These are phyloP conservation scores for Aspergillus sp. DNA, from an alignment of 2,329 filamentous ascomycete species.

Conservation along the genomic window DNA sequence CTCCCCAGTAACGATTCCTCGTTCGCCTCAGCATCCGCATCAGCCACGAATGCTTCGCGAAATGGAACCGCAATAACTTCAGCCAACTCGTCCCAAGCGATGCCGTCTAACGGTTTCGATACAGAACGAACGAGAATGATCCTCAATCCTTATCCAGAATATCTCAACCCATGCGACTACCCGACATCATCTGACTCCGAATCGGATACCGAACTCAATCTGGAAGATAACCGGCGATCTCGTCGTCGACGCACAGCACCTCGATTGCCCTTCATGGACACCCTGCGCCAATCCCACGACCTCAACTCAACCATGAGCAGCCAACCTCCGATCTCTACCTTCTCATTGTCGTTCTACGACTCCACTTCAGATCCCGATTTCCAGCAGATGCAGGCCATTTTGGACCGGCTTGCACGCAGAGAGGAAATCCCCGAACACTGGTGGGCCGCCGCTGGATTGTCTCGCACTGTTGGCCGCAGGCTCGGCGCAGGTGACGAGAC, in stretches of 20 bases:
- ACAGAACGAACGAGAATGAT: constrained; percentile 18
- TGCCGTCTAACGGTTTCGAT: constrained; percentile 13
- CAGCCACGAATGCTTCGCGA: constrained; percentile 19
- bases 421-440: constrained; percentile 75
- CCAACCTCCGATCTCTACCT: constrained; percentile 26
- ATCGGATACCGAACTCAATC: constrained; percentile 24
- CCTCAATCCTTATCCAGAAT: constrained; percentile 28
- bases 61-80: constrained; percentile 26
- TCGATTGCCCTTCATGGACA: constrained; percentile 11
- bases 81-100: constrained; percentile 39
- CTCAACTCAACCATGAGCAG: constrained; percentile 26
- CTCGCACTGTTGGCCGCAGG: constrained; percentile 39
- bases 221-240: constrained; percentile 11
- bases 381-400: constrained; percentile 62
- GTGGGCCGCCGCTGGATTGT: constrained; percentile 66
- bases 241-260: constrained; percentile 10
- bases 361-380: constrained; percentile 34
- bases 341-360: constrained; percentile 25
- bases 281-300: constrained; percentile 16
- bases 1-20: constrained; percentile 74
- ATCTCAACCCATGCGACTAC: constrained; percentile 32
- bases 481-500: constrained; percentile 18
- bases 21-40: constrained; percentile 54
- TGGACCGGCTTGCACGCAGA: constrained; percentile 60
- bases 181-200: constrained; percentile 29